Conservation (phyloP, 106 monocot species). For the Apostasia shenzhenica region DNA sequence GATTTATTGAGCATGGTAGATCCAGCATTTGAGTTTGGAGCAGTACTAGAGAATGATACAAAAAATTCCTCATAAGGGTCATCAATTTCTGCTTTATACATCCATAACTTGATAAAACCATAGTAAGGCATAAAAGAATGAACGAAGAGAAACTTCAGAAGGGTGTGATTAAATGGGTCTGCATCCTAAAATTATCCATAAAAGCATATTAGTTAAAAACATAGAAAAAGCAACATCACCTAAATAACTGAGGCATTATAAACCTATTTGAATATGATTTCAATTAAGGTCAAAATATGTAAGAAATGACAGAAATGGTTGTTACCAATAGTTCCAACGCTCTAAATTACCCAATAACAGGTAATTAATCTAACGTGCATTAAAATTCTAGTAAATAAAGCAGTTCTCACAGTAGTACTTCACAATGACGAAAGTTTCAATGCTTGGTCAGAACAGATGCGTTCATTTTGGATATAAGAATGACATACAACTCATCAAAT, state of each 20-base stretch:
- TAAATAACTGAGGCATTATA: not conserved
- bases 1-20: constrained; percentile 9
- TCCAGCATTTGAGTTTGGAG: constrained; percentile 6
- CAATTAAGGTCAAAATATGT: too few species aligned
- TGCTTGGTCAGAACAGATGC: too few species aligned
- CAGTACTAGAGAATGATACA: constrained; percentile 24
- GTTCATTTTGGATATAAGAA: too few species aligned
- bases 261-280: too few species aligned
- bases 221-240: not conserved
- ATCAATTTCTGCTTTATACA: constrained; percentile 63
- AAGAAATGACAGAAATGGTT: too few species aligned
- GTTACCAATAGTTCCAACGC: too few species aligned
- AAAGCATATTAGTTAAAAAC: constrained; percentile 1
- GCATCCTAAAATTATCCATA: constrained; percentile 51
- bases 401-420: too few species aligned
- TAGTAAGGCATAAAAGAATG: constrained; percentile 78
- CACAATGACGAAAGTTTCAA: too few species aligned
- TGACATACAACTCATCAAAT: too few species aligned
- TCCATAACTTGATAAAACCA: constrained; percentile 84
- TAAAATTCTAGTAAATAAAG: too few species aligned
- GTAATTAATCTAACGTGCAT: too few species aligned
- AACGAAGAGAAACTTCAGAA: constrained; percentile 79
- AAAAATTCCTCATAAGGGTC: constrained; percentile 85
- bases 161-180: constrained; percentile 55
- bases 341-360: too few species aligned